Conservation (phyloP, 768 basidiomycete species). For the Amylocystis lapponica region DNA sequence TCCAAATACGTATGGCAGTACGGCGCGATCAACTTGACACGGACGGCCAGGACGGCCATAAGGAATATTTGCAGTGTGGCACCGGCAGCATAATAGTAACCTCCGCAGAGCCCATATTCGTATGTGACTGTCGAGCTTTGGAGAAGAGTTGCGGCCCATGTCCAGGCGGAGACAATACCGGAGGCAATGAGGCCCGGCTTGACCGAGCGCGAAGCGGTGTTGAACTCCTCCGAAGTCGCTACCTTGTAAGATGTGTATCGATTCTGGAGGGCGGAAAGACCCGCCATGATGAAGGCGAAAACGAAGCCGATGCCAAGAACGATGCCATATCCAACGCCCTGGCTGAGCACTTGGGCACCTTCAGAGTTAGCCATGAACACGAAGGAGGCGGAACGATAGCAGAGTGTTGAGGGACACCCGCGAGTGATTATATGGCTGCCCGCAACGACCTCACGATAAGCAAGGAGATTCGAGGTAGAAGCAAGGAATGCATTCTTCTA, state of each 20-base stretch:
- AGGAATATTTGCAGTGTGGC: constrained; percentile 43
- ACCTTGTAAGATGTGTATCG: constrained; percentile 75
- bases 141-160: constrained; percentile 1
- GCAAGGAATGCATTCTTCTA: too few species aligned
- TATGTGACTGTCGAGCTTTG: constrained; percentile 1
- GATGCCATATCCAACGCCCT: neutral
- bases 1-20: constrained; percentile 47
- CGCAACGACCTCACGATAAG: too few species aligned
- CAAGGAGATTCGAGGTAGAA: too few species aligned
- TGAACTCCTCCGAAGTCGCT: constrained; percentile 71
- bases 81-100: constrained; percentile 39
- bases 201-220: constrained; percentile 67
- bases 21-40: constrained; percentile 50
- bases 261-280: constrained; percentile 67
- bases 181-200: constrained; percentile 87
- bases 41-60: constrained; percentile 40
- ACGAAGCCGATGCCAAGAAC: constrained; percentile 67
- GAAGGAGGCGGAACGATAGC: too few species aligned
- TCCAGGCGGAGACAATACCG: constrained; percentile 30
- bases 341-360: neutral
- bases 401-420: too few species aligned
- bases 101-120: neutral
- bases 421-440: too few species aligned
- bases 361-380: neutral
- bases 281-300: constrained; percentile 72